Evolutionary conservation across 176 grass and related monocot species (phyloP).

Genomic region (Paspalum vaginatum): DNA sequence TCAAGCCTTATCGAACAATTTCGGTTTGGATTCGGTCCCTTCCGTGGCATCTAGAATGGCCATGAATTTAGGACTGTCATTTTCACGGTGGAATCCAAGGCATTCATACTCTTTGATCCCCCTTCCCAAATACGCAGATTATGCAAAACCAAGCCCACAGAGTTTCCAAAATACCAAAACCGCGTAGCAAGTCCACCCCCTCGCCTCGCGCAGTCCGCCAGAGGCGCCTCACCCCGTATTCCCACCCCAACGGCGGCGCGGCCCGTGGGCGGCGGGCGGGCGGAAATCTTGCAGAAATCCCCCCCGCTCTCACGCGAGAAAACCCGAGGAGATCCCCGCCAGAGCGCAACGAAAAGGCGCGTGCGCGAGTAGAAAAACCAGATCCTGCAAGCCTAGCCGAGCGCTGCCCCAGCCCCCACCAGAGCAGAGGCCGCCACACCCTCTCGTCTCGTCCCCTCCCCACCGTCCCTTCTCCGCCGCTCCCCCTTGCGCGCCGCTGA

Average conservation of each 20-base stretch:
- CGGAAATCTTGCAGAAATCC: neutral
- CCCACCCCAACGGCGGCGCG: neutral
- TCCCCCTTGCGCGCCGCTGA: slow-evolving; percentile 50
- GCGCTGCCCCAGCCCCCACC: slow-evolving; percentile 30
- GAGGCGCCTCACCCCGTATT: no score
- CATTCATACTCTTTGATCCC: neutral
- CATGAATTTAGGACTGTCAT: neutral
- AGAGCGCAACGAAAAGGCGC: slow-evolving; percentile 3
- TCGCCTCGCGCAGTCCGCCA: slow-evolving; percentile 15
- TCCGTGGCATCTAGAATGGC: neutral
- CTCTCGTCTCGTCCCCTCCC: slow-evolving; percentile 23
- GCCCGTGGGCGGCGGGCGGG: neutral
- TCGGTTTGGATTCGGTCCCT: neutral
- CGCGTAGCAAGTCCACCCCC: neutral
- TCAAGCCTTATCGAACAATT: neutral
- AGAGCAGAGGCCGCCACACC: slow-evolving; percentile 41
- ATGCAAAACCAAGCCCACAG: neutral
- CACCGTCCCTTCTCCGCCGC: slow-evolving; percentile 11
- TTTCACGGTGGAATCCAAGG: neutral
- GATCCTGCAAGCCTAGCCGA: neutral
- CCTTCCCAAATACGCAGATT: neutral
- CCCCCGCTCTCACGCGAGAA: neutral
- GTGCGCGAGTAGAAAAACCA: slow-evolving; percentile 21
- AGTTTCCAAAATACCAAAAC: neutral
- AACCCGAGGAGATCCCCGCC: neutral